These are phyloP conservation scores for Magnusiomyces magnusii DNA, from an alignment of 1,139 yeast genomes.

Conservation along the genomic window DNA sequence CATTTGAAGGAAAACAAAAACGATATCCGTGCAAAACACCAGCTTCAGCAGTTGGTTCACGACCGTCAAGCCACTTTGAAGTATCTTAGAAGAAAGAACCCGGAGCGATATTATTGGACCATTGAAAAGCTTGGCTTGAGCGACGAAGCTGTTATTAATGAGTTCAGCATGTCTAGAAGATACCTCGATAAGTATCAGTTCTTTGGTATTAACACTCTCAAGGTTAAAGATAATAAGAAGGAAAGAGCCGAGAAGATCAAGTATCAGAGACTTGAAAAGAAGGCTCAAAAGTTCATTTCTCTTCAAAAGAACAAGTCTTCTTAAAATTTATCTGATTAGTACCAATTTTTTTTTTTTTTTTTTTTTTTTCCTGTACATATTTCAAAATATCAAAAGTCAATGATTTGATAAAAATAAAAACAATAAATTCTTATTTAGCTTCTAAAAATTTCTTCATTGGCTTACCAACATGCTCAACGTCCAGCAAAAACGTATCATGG, in stretches of 20 bases:
- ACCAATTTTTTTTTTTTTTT: not conserved
- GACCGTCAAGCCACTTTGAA: slow-evolving; percentile 76
- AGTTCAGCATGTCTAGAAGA: slow-evolving; percentile 75
- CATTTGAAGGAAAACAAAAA: slow-evolving; percentile 69
- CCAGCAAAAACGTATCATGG: slow-evolving; percentile 81
- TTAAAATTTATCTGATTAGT: not conserved
- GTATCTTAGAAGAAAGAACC: slow-evolving; percentile 71
- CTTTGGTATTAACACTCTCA: slow-evolving; percentile 50
- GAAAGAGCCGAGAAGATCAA: slow-evolving; percentile 26
- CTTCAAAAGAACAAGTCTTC: not conserved
- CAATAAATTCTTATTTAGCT: not conserved
- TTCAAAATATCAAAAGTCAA: not conserved
- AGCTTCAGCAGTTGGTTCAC: slow-evolving; percentile 75
- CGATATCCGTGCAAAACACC: slow-evolving; percentile 63
- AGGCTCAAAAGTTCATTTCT: slow-evolving; percentile 23
- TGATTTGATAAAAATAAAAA: not conserved
- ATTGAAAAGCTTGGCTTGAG: slow-evolving; percentile 81
- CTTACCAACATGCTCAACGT: slow-evolving; percentile 69
- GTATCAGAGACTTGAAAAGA: slow-evolving; percentile 25
- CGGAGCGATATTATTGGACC: slow-evolving; percentile 77
- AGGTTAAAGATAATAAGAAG: slow-evolving; percentile 27
- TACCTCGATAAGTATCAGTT: slow-evolving; percentile 82
- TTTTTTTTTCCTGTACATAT: not conserved
- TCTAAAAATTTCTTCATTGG: slow-evolving; percentile 61
- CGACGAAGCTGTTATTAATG: slow-evolving; percentile 68